Evolutionary conservation across 78 protist genomes (phyloP), one percentile per base, ranked within the genome.

Genomic region (Dictyostelium citrinum): DNA sequence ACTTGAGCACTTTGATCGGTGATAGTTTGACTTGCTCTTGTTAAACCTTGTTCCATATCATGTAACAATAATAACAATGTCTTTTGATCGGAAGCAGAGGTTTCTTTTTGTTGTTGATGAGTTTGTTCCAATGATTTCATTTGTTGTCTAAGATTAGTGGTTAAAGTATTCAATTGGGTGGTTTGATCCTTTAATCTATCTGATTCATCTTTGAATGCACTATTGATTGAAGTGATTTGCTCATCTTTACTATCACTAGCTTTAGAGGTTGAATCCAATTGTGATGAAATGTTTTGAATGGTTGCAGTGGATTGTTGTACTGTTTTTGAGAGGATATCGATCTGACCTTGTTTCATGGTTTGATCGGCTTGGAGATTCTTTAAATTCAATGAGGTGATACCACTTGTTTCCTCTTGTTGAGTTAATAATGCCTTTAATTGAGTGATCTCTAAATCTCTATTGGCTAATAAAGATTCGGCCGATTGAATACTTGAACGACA

Each of bases 21-120:
- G 29, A 88, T 88, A 6, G 93, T 88, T 78, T 88, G 93, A 68
- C 81, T 67, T 8, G 93, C 93, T 78, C 80, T 88, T 5, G 45
- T 29, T 5, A 88, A 79, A 37, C 93, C 93, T 67, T 51, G 17
- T 35, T 88, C 93, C 72, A 88, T 64, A 49, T 88, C 93, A 3
- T 68, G 67, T 10, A 88, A 35, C 1, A 88, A 24, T 0, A 88
- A 22, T 67, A 88, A 22, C 12, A 88, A 31, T 5, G 68, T 78
- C 55, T 88, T 76, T 76, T 76, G 85, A 24, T 88, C 93, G 3
- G 37, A 31, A 2, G 55, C 81, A 22, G 80, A 46, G 17, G 58
- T 51, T 33, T 88, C 93, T 33, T 88, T 88, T 68, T 78, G 93
- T 14, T 35, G 12, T 27, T 49, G 35, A 22, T 76, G 79, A 35